phyloP scores from a whole-genome alignment of 768 basidiomycete genomes.

The Russula compacta region DNA sequence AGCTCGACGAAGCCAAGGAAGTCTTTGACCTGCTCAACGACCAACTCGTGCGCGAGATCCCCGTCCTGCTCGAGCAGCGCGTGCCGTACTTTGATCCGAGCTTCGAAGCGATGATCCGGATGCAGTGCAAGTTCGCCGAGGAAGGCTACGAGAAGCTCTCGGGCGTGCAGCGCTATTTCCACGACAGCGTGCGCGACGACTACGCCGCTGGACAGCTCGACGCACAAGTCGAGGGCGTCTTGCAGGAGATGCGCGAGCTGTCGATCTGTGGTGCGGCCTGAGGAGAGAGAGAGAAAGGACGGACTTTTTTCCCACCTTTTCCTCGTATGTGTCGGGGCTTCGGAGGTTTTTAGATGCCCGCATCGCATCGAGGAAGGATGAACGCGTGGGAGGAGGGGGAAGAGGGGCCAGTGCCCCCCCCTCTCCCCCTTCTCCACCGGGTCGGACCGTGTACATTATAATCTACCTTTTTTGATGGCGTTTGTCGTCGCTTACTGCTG shows the following conservation, averaged over 20 bases:
- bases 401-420: not conserved
- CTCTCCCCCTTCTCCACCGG: not conserved
- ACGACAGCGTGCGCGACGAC: slow-evolving; percentile 85
- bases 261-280: slow-evolving; percentile 73
- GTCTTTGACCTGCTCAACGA: slow-evolving; percentile 90
- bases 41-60: slow-evolving; percentile 84
- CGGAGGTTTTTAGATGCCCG: not conserved
- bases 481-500: not conserved
- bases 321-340: not conserved
- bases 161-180: slow-evolving; percentile 89
- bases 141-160: slow-evolving; percentile 97
- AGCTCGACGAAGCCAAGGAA: slow-evolving; percentile 90
- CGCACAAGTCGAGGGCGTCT: slow-evolving; percentile 93
- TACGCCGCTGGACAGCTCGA: slow-evolving; percentile 96
- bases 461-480: not conserved
- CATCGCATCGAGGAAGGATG: not conserved
- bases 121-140: slow-evolving; percentile 96
- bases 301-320: no score
- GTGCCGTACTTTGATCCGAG: slow-evolving; percentile 98
- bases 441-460: slow-evolving; percentile 8
- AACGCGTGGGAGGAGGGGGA: not conserved
- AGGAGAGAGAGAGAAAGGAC: not conserved
- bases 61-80: slow-evolving; percentile 86
- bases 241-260: slow-evolving; percentile 94
- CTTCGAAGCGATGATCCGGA: slow-evolving; percentile 97